A percentile compares a stretch with the other conserved stretches of the same genome.
phyloP scores from a whole-genome alignment of 768 basidiomycete genomes.

The Brasilioporus rufonigricans region DNA sequence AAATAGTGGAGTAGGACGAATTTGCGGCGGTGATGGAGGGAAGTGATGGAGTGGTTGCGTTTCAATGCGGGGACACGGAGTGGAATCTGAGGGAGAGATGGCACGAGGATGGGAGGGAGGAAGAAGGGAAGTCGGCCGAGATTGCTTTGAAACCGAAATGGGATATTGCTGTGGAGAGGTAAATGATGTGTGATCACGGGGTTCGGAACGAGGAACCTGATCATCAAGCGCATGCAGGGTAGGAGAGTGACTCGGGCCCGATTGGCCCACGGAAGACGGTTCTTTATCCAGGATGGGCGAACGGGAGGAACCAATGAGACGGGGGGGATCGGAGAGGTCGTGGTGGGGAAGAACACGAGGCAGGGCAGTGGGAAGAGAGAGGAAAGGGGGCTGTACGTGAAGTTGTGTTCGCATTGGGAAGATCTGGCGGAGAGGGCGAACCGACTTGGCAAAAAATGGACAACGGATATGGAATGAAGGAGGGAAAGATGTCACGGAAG shows the following conservation, averaged over 20 bases:
- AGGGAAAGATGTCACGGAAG: conserved; percentile 14
- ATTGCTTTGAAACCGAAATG: conserved; percentile 15
- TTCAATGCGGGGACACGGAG: background rate
- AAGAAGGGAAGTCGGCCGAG: conserved; percentile 20
- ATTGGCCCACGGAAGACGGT: conserved; percentile 28
- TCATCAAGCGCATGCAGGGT: conserved; percentile 32
- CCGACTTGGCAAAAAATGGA: conserved; percentile 18
- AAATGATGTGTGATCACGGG: conserved; percentile 29
- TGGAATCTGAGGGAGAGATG: conserved; percentile 5
- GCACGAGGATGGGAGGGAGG: conserved; percentile 16
- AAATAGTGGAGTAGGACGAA: conserved; percentile 37
- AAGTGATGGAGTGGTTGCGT: conserved; percentile 12
- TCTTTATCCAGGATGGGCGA: conserved; percentile 38
- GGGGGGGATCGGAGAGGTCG: conserved; percentile 27
- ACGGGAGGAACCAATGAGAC: conserved; percentile 20
- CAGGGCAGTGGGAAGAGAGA: conserved; percentile 6
- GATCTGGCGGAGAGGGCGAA: conserved; percentile 12
- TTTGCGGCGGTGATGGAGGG: conserved; percentile 44
- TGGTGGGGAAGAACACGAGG: conserved; percentile 12
- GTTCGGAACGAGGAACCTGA: conserved; percentile 32
- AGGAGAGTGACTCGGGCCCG: conserved; percentile 34
- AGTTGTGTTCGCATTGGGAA: conserved; percentile 27
- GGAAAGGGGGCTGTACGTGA: conserved; percentile 26
- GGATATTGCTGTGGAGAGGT: conserved; percentile 13
- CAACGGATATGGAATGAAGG: conserved; percentile 16